phyloP scores from a whole-genome alignment of 495 filamentous ascomycete genomes.

The Xylaria flabelliformis region DNA sequence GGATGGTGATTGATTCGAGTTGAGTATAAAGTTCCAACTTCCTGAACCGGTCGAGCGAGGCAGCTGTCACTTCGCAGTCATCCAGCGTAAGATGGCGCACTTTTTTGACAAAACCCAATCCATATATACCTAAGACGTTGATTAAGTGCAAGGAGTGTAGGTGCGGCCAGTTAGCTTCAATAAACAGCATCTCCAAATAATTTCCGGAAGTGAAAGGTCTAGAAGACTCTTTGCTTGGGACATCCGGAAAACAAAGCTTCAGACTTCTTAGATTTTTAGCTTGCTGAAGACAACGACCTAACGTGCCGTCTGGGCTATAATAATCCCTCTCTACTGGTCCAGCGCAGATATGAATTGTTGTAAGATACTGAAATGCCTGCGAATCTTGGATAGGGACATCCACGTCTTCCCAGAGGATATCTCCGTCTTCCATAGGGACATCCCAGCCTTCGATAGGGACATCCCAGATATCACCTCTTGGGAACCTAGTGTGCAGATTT shows the following conservation, averaged over 20 bases:
- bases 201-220: too few relatives aligned
- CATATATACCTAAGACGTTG: background rate
- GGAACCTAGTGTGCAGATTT: background rate
- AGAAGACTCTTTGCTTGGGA: too few relatives aligned
- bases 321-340: too few relatives aligned
- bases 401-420: too few relatives aligned
- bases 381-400: too few relatives aligned
- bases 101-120: too few relatives aligned
- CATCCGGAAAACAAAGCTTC: background rate
- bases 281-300: background rate
- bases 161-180: background rate
- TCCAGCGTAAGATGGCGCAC: background rate
- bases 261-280: background rate
- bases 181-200: background rate
- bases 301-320: too few relatives aligned
- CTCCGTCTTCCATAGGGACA: too few relatives aligned
- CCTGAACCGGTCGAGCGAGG: fast-evolving
- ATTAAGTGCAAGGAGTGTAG: background rate
- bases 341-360: background rate
- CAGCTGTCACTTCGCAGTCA: background rate
- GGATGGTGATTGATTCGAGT: background rate
- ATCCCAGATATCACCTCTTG: background rate
- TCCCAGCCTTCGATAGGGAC: too few relatives aligned
- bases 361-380: background rate
- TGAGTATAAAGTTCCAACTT: background rate